Conservation (phyloP, 495 filamentous ascomycete species). For the Jackrogersella minutella region DNA sequence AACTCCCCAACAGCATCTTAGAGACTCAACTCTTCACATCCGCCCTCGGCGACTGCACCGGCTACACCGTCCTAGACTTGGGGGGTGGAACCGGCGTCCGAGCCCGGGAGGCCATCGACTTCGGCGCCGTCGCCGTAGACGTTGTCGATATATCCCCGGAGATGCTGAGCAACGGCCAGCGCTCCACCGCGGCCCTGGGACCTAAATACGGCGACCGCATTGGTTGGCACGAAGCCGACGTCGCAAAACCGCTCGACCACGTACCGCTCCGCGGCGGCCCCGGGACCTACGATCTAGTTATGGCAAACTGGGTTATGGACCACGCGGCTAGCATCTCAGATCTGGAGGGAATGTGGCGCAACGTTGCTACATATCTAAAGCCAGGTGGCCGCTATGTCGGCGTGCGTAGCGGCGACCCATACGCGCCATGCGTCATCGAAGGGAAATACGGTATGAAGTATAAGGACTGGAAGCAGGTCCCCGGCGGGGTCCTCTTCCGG, state of each 20-base stretch:
- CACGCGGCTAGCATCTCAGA: slow-evolving; percentile 33
- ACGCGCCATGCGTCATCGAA: slow-evolving; percentile 2
- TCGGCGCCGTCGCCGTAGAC: slow-evolving; percentile 42
- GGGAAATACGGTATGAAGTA: slow-evolving; percentile 39
- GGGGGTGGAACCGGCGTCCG: slow-evolving; percentile 49
- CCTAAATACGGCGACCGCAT: no score
- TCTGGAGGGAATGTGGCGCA: slow-evolving; percentile 45
- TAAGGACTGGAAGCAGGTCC: slow-evolving; percentile 21
- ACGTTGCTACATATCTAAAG: slow-evolving; percentile 39
- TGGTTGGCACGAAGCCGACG: not conserved
- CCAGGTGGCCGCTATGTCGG: slow-evolving; percentile 42
- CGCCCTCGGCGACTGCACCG: slow-evolving; percentile 20
- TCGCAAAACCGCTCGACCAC: not conserved
- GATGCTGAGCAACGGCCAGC: slow-evolving; percentile 39
- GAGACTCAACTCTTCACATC: slow-evolving; percentile 12
- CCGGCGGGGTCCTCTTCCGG: slow-evolving; percentile 35
- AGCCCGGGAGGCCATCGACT: slow-evolving; percentile 37
- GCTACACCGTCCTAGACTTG: slow-evolving; percentile 46
- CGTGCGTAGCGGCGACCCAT: slow-evolving; percentile 21
- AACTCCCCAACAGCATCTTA: no score
- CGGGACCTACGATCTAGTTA: slow-evolving; percentile 47
- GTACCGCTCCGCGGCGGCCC: slow-evolving; percentile 24
- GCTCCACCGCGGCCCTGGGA: no score
- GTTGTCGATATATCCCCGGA: slow-evolving; percentile 45
- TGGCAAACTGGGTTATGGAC: slow-evolving; percentile 41